phyloP scores from a whole-genome alignment of 2,329 filamentous ascomycete genomes.

The Calonectria multiphialidica region DNA sequence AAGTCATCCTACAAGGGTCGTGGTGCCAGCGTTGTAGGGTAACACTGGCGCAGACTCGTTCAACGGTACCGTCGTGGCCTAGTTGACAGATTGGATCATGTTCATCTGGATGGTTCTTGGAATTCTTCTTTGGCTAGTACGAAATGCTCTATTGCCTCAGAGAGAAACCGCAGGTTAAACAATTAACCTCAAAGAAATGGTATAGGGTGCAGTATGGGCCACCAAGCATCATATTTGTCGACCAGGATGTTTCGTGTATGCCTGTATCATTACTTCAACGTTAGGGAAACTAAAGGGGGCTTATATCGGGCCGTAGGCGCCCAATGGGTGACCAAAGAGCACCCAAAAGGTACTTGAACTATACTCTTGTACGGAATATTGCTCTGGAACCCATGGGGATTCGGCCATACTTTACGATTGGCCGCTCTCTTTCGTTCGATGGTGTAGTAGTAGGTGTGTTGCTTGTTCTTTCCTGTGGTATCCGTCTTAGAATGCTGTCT shows the following conservation, averaged over 20 bases:
- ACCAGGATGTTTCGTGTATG: background rate
- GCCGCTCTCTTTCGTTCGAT: background rate
- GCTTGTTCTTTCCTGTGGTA: background rate
- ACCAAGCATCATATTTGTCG: background rate
- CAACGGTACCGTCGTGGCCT: background rate
- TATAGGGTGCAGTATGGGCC: background rate
- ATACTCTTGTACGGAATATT: too few relatives aligned
- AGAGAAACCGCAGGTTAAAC: background rate
- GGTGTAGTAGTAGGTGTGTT: background rate
- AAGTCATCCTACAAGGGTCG: background rate
- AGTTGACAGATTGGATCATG: background rate
- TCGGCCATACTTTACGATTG: background rate
- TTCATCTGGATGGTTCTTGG: too few relatives aligned
- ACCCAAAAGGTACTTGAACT: too few relatives aligned
- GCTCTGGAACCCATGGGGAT: too few relatives aligned
- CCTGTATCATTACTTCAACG: too few relatives aligned
- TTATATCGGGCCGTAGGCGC: background rate
- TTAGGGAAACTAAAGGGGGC: background rate
- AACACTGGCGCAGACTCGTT: background rate
- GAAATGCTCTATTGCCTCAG: background rate
- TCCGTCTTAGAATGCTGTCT: background rate
- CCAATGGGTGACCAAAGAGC: background rate
- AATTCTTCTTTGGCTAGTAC: background rate
- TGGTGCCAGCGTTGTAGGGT: background rate
- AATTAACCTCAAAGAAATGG: background rate